Evolutionary conservation across 371 early-diverging fungal species (phyloP).

Genomic region (Mucor piriformis): DNA sequence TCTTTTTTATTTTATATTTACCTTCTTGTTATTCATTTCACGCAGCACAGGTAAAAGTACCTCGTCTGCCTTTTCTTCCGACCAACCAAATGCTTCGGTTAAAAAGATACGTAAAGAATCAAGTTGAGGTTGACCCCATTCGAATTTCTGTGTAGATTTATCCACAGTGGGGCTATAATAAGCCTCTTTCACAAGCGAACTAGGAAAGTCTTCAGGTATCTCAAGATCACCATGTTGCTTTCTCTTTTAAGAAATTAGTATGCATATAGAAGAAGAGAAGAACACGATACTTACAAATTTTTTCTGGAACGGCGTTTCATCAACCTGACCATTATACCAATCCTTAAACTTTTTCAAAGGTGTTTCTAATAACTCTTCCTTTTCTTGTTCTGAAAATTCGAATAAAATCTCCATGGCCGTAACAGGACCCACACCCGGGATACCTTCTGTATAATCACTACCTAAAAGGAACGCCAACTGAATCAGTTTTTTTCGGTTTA

Average conservation of each 20-base stretch:
- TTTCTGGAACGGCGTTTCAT: slow-evolving; percentile 52
- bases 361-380: slow-evolving; percentile 30
- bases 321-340: slow-evolving; percentile 65
- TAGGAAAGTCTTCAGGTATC: slow-evolving; percentile 80
- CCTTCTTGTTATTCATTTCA: slow-evolving; percentile 62
- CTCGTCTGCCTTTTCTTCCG: slow-evolving; percentile 54
- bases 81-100: slow-evolving; percentile 50
- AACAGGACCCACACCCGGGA: slow-evolving; percentile 94
- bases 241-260: too few relatives aligned
- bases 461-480: slow-evolving; percentile 90
- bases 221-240: slow-evolving; percentile 54
- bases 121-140: slow-evolving; percentile 88
- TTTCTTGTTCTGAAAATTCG: slow-evolving; percentile 60
- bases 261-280: too few relatives aligned
- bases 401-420: slow-evolving; percentile 87
- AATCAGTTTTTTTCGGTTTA: slow-evolving; percentile 78
- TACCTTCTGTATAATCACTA: slow-evolving; percentile 98
- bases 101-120: slow-evolving; percentile 71
- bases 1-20: slow-evolving; percentile 9
- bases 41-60: slow-evolving; percentile 80
- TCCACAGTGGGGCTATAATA: slow-evolving; percentile 86
- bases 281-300: slow-evolving; percentile 74
- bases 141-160: slow-evolving; percentile 61
- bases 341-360: slow-evolving; percentile 56
- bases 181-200: slow-evolving; percentile 74